Base-by-base conservation (phyloP, 2,329 filamentous ascomycete genomes). In the Fusarium fracticaudum region DNA sequence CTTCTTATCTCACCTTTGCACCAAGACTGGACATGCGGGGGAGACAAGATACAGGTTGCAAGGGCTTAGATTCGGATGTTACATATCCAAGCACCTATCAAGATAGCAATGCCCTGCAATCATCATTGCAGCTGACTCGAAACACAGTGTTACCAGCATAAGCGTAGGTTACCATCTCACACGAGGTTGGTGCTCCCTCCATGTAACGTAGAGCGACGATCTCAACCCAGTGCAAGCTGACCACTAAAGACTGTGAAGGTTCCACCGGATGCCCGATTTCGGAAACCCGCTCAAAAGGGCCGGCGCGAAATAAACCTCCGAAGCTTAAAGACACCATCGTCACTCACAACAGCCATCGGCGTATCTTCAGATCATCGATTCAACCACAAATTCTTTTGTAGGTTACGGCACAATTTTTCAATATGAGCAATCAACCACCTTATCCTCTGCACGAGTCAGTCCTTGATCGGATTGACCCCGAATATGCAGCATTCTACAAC, bases 321-420 rank as follows among this genome's bases (percentile, higher is more conserved):
- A 40, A 22, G 51, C 8, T 29, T 8, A 10, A 44, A 53, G 29
- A 38, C 18, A 20, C 18, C 35, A 54, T 38, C 35, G 24, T 38
- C 33, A 54, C 35, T 38, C 18, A 54, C 9, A 8, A 2, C n/a
- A 53, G n/a, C 48, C 31, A 37, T 15, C 18, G 6, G 18, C 35
- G 5, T 8, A n/a, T n/a, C 8, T 3, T 11, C 1, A 13, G 1
- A 8, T 33, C 4, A 9, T 4, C 11, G 9, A 13, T 17, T 15
- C 24, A 20, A 5, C 8, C 1, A 13, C 10, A 2, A 26, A 29
- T 29, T 13, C 5, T 15, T 8, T 0, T 17, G 18, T 7, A 14
- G 0, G 1, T 5, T 5, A 0, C 4, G 8, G 0, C 3, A 5
- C 0, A 8, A 1, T 35, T 8, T 3, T 5, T 1, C n/a, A 45